Percentiles rank a stretch among this genome's conserved stretches.
Conservation (phyloP, 371 early-diverging fungal genomes). For the Rhizopus delemar region DNA sequence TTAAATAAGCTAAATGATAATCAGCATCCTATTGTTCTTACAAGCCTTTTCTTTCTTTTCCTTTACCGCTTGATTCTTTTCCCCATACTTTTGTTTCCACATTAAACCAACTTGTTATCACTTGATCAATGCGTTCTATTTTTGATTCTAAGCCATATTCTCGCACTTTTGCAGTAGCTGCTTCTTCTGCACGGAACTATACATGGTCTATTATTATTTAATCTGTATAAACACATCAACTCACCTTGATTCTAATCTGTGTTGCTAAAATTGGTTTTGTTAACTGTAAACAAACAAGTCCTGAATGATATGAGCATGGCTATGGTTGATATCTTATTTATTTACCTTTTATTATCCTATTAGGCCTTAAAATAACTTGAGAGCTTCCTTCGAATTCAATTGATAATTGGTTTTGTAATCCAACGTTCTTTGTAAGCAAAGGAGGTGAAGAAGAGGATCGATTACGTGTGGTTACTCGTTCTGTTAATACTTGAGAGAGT, state of each 20-base stretch:
- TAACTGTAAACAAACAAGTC: slow-evolving; percentile 23
- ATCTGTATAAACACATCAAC: too few species aligned
- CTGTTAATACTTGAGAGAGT: neutral
- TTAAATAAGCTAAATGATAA: slow-evolving; percentile 26
- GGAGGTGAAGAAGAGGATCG: slow-evolving; percentile 15
- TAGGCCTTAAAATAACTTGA: slow-evolving; percentile 36
- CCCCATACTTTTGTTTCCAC: slow-evolving; percentile 41
- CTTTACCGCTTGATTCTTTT: slow-evolving; percentile 32
- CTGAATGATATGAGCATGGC: slow-evolving; percentile 4
- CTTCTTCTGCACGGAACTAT: slow-evolving; percentile 39
- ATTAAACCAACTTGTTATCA: slow-evolving; percentile 38
- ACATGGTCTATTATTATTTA: too few species aligned
- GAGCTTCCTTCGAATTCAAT: slow-evolving; percentile 34
- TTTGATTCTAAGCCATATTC: slow-evolving; percentile 29
- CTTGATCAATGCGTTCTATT: slow-evolving; percentile 36
- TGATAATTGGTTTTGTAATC: slow-evolving; percentile 8
- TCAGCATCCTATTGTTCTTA: neutral
- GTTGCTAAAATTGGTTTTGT: slow-evolving; percentile 29
- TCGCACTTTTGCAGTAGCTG: slow-evolving; percentile 32
- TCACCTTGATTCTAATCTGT: slow-evolving; percentile 32
- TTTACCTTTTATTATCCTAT: slow-evolving; percentile 38
- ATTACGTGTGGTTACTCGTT: slow-evolving; percentile 6
- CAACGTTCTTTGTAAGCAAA: slow-evolving; percentile 8
- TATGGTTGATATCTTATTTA: neutral
- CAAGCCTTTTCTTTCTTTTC: neutral